phyloP scores from a whole-genome alignment of 1,284 basidiomycete species.

The Grifola frondosa region DNA sequence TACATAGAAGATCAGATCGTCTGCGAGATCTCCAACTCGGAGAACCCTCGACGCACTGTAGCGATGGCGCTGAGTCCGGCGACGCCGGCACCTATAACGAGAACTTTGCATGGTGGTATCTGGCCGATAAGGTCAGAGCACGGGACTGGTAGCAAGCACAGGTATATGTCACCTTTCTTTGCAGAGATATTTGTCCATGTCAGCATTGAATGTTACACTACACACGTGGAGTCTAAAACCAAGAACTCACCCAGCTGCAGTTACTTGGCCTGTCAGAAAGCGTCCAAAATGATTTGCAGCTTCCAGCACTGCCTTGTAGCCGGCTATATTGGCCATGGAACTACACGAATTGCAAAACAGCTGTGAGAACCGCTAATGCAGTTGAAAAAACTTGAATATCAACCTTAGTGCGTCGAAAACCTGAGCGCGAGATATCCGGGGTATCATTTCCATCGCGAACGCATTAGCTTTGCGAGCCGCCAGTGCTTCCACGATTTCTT shows the following conservation, averaged over 20 bases:
- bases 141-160: neutral
- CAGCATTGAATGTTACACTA: too few species aligned
- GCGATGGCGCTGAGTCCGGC: constrained; percentile 84
- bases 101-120: constrained; percentile 83
- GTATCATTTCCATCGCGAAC: constrained; percentile 86
- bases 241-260: constrained; percentile 71
- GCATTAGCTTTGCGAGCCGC: constrained; percentile 63
- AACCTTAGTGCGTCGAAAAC: constrained; percentile 83
- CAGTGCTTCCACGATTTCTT: constrained; percentile 64
- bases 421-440: constrained; percentile 83
- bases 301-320: constrained; percentile 85
- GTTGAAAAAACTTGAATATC: constrained; percentile 4
- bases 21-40: neutral
- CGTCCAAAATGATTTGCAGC: constrained; percentile 85
- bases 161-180: constrained; percentile 18
- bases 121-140: constrained; percentile 26
- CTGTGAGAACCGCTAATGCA: neutral
- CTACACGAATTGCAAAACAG: constrained; percentile 44
- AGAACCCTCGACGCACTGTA: constrained; percentile 50
- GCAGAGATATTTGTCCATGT: too few species aligned
- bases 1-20: constrained; percentile 24
- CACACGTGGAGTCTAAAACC: too few species aligned
- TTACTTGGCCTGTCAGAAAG: constrained; percentile 86
- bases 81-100: constrained; percentile 85
- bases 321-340: constrained; percentile 89